Percentiles rank a stretch among this genome's conserved stretches.
These are phyloP conservation scores for Rhizopogon sp. DNA, from an alignment of 768 basidiomycete species.

Conservation along the genomic window DNA sequence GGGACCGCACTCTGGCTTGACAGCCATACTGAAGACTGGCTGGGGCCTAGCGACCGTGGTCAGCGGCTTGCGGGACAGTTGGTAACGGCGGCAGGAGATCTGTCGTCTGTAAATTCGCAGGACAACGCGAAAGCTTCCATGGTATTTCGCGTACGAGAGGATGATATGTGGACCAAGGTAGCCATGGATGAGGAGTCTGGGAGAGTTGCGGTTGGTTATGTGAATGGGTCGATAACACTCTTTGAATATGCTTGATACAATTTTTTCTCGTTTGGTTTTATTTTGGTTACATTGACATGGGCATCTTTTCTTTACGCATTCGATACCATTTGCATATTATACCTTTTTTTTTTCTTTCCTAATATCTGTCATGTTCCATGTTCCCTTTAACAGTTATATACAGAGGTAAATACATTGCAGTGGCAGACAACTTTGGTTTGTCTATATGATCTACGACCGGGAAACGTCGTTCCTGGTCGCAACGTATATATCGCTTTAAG, in stretches of 20 bases:
- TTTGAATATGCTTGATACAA: constrained; percentile 40
- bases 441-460: no score
- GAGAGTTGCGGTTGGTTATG: constrained; percentile 28
- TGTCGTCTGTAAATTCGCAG: background rate
- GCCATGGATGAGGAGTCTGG: constrained; percentile 37
- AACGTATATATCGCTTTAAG: constrained; percentile 6
- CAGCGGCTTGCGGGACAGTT: constrained; percentile 55
- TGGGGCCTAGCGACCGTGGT: constrained; percentile 40
- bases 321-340: background rate
- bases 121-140: constrained; percentile 15
- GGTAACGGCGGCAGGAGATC: background rate
- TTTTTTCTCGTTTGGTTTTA: background rate
- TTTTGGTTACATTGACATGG: background rate
- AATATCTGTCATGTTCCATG: no score
- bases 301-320: background rate
- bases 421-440: background rate
- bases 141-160: constrained; percentile 40
- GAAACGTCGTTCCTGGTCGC: background rate
- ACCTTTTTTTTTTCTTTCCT: background rate
- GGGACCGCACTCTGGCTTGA: constrained; percentile 69
- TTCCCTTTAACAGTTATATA: no score
- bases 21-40: constrained; percentile 50
- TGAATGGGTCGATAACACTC: constrained; percentile 44
- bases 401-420: background rate
- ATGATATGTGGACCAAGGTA: constrained; percentile 43